Evolutionary conservation across 345 rosid species (phyloP).

Genomic region (Eucalyptus cloeziana): DNA sequence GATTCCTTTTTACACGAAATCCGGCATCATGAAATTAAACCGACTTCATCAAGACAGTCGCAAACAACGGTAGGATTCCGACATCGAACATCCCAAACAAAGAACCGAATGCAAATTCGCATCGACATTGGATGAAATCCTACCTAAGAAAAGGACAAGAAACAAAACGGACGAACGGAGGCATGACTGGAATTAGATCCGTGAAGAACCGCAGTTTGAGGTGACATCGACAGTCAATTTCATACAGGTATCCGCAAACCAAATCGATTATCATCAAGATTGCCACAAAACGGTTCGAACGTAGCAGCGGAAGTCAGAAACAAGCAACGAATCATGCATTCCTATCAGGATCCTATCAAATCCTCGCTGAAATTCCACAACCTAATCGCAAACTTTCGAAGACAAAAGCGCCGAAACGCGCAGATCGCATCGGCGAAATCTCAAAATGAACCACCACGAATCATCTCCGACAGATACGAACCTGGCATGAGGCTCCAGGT

Average conservation of each 20-base stretch:
- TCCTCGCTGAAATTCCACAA: neutral
- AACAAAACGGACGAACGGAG: neutral
- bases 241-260: neutral
- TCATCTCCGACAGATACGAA: neutral
- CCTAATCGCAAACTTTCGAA: neutral
- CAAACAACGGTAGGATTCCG: neutral
- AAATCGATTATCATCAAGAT: neutral
- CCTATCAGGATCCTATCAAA: neutral
- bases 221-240: neutral
- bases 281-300: neutral
- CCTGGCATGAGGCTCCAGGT: slow-evolving; percentile 50
- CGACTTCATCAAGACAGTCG: neutral
- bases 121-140: neutral
- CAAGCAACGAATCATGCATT: neutral
- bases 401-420: neutral
- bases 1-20: neutral
- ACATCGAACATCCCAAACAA: neutral
- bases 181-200: neutral
- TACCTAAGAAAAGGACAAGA: neutral
- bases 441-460: too few species aligned
- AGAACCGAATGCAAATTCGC: neutral
- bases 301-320: neutral
- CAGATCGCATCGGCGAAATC: neutral
- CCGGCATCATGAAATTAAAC: neutral
- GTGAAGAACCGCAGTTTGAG: neutral